Evolutionary conservation across 257 asterid species (phyloP).

Genomic region (Nyctanthes arbortristis): DNA sequence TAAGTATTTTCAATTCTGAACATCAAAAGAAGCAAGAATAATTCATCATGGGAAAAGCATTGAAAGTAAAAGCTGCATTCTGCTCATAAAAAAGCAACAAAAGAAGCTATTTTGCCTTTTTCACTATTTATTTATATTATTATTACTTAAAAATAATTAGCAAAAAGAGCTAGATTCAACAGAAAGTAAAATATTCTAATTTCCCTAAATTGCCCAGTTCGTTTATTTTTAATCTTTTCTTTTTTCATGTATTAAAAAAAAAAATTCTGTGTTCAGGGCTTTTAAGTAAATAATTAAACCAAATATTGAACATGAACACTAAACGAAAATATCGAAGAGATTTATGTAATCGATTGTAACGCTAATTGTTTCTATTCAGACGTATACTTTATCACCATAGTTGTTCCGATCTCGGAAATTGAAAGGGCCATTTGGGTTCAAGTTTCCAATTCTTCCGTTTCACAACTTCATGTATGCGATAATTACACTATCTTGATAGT

Average conservation of each 20-base stretch:
- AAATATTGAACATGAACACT: too few species aligned
- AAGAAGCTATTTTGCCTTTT: background rate
- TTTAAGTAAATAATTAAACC: too few species aligned
- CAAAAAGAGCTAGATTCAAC: background rate
- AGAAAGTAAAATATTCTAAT: background rate
- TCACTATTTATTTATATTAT: constrained; percentile 4
- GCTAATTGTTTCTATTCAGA: background rate
- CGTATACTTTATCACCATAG: background rate
- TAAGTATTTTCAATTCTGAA: background rate
- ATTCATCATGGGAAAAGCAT: background rate
- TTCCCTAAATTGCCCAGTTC: background rate
- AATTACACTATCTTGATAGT: too few species aligned
- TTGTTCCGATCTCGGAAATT: too few species aligned
- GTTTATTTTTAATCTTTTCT: too few species aligned
- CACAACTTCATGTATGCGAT: background rate
- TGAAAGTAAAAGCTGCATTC: background rate
- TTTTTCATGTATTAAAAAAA: too few species aligned
- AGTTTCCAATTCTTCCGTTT: too few species aligned
- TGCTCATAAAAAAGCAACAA: background rate
- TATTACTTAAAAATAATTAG: background rate
- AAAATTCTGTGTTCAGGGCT: too few species aligned
- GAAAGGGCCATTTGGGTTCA: background rate
- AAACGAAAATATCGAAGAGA: too few species aligned
- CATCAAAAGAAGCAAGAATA: constrained; percentile 3
- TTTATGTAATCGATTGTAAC: too few species aligned